phyloP scores from a whole-genome alignment of 2,329 filamentous ascomycete genomes.

The Emydomyces testavorans region DNA sequence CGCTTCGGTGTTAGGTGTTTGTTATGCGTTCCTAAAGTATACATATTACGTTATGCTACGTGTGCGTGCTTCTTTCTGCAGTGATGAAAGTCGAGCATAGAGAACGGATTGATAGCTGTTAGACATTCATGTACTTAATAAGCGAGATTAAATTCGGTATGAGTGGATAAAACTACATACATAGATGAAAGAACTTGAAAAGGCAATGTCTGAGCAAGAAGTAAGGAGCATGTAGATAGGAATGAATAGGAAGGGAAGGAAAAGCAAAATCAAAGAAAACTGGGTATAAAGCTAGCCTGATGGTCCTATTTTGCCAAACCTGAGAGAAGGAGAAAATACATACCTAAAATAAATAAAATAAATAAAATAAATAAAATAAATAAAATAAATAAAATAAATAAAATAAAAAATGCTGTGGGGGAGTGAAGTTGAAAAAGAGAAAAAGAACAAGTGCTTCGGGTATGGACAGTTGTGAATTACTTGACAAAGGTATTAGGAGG shows the following conservation, averaged over 20 bases:
- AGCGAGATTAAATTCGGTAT: neutral
- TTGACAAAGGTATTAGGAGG: too few species aligned
- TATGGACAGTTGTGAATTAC: too few species aligned
- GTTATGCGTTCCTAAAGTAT: too few species aligned
- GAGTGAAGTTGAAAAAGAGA: neutral
- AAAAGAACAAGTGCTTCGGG: too few species aligned
- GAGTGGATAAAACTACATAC: neutral
- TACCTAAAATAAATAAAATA: neutral
- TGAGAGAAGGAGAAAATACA: too few species aligned
- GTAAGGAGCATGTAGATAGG: neutral
- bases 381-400: neutral
- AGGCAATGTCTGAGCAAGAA: neutral
- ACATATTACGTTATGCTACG: too few species aligned
- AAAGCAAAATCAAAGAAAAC: neutral
- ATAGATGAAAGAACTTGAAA: neutral
- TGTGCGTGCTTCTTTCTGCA: too few species aligned
- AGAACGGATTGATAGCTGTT: too few species aligned
- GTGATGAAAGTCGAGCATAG: too few species aligned
- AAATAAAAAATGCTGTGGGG: neutral
- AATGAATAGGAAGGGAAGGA: neutral
- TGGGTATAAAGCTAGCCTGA: slow-evolving; percentile 11
- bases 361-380: neutral
- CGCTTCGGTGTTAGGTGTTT: neutral
- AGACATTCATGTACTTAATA: too few species aligned
- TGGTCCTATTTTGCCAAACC: slow-evolving; percentile 6